Conservation (phyloP, 1,284 basidiomycete genomes). For the Clitocybe nebularis region DNA sequence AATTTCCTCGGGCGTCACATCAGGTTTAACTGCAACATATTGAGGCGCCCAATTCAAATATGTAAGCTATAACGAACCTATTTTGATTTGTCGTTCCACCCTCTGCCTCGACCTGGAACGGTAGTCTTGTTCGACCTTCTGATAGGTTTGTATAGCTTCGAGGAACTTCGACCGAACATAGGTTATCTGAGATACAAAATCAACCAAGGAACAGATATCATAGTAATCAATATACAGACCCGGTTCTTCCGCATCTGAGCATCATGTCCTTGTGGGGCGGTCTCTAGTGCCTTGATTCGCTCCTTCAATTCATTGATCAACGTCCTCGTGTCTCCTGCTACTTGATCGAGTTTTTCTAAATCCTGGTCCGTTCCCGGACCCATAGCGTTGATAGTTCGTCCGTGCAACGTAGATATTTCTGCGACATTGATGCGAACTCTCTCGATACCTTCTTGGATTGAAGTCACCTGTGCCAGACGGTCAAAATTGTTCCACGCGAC, state of each 20-base stretch:
- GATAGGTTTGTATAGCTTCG: slow-evolving; percentile 70
- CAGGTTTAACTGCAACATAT: slow-evolving; percentile 69
- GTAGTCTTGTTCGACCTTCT: slow-evolving; percentile 84
- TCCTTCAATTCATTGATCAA: slow-evolving; percentile 62
- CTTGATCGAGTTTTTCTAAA: slow-evolving; percentile 46
- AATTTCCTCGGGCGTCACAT: slow-evolving; percentile 84
- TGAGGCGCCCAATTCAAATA: slow-evolving; percentile 3
- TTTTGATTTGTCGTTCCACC: slow-evolving; percentile 87
- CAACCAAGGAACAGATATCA: neutral
- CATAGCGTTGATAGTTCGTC: slow-evolving; percentile 54
- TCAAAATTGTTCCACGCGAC: neutral
- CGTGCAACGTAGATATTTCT: slow-evolving; percentile 56
- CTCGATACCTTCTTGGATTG: slow-evolving; percentile 58
- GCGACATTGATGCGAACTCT: slow-evolving; percentile 53
- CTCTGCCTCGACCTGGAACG: slow-evolving; percentile 78
- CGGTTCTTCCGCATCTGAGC: slow-evolving; percentile 67
- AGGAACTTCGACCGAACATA: slow-evolving; percentile 61
- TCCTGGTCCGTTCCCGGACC: slow-evolving; percentile 47
- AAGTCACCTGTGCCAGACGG: slow-evolving; percentile 34
- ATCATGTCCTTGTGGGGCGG: slow-evolving; percentile 38
- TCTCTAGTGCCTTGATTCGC: slow-evolving; percentile 57
- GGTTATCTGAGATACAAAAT: slow-evolving; percentile 35
- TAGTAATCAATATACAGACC: slow-evolving; percentile 41
- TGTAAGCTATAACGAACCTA: slow-evolving; percentile 45
- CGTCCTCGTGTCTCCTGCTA: slow-evolving; percentile 60